A percentile compares a stretch with the other conserved stretches of the same genome.
Conservation (phyloP, 2,329 filamentous ascomycete species). For the Thielaviopsis punctulata region DNA sequence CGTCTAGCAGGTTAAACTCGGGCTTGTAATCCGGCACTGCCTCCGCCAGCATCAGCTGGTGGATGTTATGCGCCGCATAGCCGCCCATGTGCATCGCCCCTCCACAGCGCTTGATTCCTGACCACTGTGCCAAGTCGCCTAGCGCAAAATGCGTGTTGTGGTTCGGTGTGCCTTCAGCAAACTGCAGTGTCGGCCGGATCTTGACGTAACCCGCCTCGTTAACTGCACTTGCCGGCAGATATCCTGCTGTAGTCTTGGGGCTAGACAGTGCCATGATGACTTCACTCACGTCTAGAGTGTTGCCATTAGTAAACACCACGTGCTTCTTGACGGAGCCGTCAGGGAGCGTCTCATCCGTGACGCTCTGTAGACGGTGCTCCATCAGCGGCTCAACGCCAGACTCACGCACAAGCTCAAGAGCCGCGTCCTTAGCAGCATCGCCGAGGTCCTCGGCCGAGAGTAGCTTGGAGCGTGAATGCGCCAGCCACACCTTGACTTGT, state of each 20-base stretch:
- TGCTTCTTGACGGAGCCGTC: constrained; percentile 26
- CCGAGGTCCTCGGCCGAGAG: constrained; percentile 59
- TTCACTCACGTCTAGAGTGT: constrained; percentile 40
- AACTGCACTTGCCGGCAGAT: constrained; percentile 40
- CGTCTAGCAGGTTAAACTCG: constrained; percentile 30
- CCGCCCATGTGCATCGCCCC: constrained; percentile 59
- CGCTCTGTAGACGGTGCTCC: constrained; percentile 36
- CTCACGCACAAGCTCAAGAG: constrained; percentile 40
- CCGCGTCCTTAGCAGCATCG: constrained; percentile 47
- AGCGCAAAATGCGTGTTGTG: constrained; percentile 45
- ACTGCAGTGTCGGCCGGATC: constrained; percentile 30
- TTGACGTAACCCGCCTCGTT: constrained; percentile 49
- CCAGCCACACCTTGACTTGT: constrained; percentile 47
- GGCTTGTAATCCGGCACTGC: constrained; percentile 24
- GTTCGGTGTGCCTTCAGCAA: constrained; percentile 37
- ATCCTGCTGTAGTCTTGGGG: constrained; percentile 42
- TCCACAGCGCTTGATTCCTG: constrained; percentile 65
- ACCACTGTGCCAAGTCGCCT: constrained; percentile 55
- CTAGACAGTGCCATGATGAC: constrained; percentile 55
- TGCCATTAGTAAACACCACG: constrained; percentile 42
- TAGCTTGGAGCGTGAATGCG: constrained; percentile 54
- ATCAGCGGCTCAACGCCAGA: constrained; percentile 49
- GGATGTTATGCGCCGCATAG: constrained; percentile 47
- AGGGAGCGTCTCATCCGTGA: constrained; percentile 26
- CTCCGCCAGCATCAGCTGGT: constrained; percentile 38